These are phyloP conservation scores for Ceratorhiza oryzae-sativae DNA, from an alignment of 1,284 basidiomycete genomes.

Conservation along the genomic window DNA sequence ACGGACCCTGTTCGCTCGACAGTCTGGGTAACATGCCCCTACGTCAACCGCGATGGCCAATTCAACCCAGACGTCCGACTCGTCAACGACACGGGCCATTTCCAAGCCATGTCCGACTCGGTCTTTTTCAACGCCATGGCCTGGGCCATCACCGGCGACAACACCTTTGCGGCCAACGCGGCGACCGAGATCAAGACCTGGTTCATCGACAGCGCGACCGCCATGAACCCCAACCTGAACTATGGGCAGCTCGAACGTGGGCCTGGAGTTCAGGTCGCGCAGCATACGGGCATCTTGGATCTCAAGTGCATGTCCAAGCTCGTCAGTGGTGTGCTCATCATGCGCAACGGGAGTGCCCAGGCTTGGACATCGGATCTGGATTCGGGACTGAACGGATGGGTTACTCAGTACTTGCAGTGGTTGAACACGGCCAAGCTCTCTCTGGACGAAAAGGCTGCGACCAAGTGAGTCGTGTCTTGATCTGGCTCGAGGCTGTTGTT, in stretches of 20 bases:
- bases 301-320: conserved; percentile 47
- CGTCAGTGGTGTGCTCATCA: conserved; percentile 46
- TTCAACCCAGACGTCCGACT: conserved; percentile 50
- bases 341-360: conserved; percentile 41
- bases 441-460: conserved; percentile 44
- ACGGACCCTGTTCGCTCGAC: neutral
- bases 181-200: conserved; percentile 45
- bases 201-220: conserved; percentile 49
- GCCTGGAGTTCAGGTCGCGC: conserved; percentile 42
- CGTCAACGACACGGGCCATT: conserved; percentile 47
- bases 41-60: conserved; percentile 47
- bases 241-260: conserved; percentile 52
- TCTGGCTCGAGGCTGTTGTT: neutral
- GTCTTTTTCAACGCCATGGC: conserved; percentile 50
- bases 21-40: conserved; percentile 46
- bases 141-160: conserved; percentile 48
- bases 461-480: conserved; percentile 43
- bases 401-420: conserved; percentile 46
- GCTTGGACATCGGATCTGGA: conserved; percentile 46
- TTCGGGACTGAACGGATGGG: conserved; percentile 44
- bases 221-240: conserved; percentile 52
- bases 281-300: conserved; percentile 47
- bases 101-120: conserved; percentile 48
- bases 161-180: conserved; percentile 42
- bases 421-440: conserved; percentile 44